These are phyloP conservation scores for Brassica carinata DNA, from an alignment of 345 rosid species.

Conservation along the genomic window DNA sequence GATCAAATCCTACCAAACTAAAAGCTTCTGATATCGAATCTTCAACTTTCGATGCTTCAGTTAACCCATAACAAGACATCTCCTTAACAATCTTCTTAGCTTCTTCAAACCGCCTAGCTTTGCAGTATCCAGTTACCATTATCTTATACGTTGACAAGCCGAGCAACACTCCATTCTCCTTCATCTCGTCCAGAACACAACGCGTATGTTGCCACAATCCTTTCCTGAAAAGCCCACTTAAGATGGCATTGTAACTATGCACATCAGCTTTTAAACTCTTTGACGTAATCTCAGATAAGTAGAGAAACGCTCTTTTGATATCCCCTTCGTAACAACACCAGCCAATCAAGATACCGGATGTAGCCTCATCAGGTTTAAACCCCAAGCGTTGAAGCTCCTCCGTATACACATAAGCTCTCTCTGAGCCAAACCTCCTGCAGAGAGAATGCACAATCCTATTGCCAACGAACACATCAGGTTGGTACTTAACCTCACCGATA, in stretches of 20 bases:
- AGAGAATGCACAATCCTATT: constrained; percentile 62
- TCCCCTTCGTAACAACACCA: constrained; percentile 68
- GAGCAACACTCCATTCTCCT: constrained; percentile 45
- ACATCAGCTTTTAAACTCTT: constrained; percentile 59
- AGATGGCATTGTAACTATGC: constrained; percentile 49
- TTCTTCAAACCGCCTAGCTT: constrained; percentile 70
- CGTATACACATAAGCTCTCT: constrained; percentile 57
- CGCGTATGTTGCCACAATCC: constrained; percentile 59
- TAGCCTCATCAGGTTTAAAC: constrained; percentile 57
- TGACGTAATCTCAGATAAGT: constrained; percentile 55
- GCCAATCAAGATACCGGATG: constrained; percentile 72
- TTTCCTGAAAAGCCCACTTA: constrained; percentile 56
- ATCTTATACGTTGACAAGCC: constrained; percentile 51
- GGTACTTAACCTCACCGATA: constrained; percentile 46
- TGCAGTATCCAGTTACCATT: constrained; percentile 73
- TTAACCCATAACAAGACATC: constrained; percentile 57
- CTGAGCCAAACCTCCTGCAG: constrained; percentile 53
- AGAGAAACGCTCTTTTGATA: constrained; percentile 50
- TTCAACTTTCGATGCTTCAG: constrained; percentile 50
- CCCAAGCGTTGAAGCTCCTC: constrained; percentile 59
- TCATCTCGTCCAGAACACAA: constrained; percentile 62
- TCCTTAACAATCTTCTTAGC: constrained; percentile 48
- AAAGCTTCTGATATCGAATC: constrained; percentile 70
- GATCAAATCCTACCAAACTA: constrained; percentile 55
- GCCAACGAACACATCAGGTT: constrained; percentile 52